Percentiles rank a stretch among this genome's conserved stretches.
Conservation (phyloP, 2,329 filamentous ascomycete genomes). For the Leptographium radiaticola region DNA sequence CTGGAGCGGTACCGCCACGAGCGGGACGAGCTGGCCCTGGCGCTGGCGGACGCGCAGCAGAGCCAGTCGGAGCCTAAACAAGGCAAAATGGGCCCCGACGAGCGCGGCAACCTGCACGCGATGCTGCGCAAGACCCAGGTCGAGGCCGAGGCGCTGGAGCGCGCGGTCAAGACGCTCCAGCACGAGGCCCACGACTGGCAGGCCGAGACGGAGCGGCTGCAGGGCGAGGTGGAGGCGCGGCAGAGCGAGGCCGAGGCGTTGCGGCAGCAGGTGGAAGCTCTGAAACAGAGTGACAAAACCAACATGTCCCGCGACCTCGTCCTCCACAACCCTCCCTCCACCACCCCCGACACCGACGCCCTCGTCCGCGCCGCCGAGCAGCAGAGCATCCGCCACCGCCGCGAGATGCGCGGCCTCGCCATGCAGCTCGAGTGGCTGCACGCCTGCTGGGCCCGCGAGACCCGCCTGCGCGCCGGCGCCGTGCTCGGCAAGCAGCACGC, state of each 20-base stretch:
- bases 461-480: constrained; percentile 64
- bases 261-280: constrained; percentile 30
- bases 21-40: constrained; percentile 25
- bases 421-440: constrained; percentile 89
- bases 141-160: constrained; percentile 55
- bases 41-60: constrained; percentile 19
- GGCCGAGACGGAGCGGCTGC: constrained; percentile 39
- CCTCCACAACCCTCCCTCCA: constrained; percentile 10
- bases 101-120: constrained; percentile 46
- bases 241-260: constrained; percentile 29
- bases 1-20: constrained; percentile 38
- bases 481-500: constrained; percentile 82
- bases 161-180: constrained; percentile 46
- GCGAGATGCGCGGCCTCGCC: constrained; percentile 67
- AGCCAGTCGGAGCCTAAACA: constrained; percentile 11
- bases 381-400: constrained; percentile 56
- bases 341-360: constrained; percentile 41
- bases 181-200: constrained; percentile 13
- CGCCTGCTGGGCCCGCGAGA: constrained; percentile 67
- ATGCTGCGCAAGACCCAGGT: constrained; percentile 50
- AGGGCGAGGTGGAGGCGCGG: constrained; percentile 40
- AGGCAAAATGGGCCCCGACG: constrained; percentile 33
- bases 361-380: constrained; percentile 43
- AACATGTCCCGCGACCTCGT: too few relatives aligned
- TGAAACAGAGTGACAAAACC: too few relatives aligned